Base-by-base conservation (phyloP, 2,329 filamentous ascomycete genomes). In the Sporothrix mexicana region DNA sequence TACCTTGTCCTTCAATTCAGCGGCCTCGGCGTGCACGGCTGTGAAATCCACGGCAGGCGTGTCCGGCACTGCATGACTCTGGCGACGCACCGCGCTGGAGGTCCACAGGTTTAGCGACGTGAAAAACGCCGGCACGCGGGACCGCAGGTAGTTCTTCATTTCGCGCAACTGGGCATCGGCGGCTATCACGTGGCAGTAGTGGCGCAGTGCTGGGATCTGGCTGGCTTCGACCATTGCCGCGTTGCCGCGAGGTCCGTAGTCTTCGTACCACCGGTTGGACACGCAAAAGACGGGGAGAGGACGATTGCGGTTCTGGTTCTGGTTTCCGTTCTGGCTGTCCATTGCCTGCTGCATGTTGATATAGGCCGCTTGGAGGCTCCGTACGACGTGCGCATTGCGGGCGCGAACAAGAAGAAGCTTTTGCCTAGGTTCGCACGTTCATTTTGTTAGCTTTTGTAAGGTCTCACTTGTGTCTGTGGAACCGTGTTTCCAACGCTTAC, bases 251-350 rank as follows among this genome's bases (percentile, higher is more conserved):
- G 73, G 76, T 17, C 75, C 76, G 70, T 79, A 78, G 68, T 80
- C 79, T 55, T 81, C 77, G 72, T 82, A 82, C 61, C 76, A 76
- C 13, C 74, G 78, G 73, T 81, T 82, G 6, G 80, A 81, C 0
- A 82, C 78, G 57, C 80, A 82, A 66, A 82, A 82, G 1, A 82
- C 79, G 30, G 7, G 43, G 43, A 45, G 43, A 45, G 43, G 43
- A 45, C 43, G 43, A 45, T 45, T 12, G 43, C 12, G 43, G 43
- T 12, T 45, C 43, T 45, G 43, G 43, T 45, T 45, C 43, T 45
- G 43, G 12, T 81, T 75, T 1, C 81, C 72, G 3, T 10, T 59
- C 8, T 74, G 73, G 6, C 76, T 74, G 43, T 45, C 43, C 43
- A 45, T 45, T 6, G 6, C 43, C 43, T 12, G 6, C 43, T 45